Evolutionary conservation across 2,329 filamentous ascomycete species (phyloP).

Genomic region (Mycogone perniciosa): DNA sequence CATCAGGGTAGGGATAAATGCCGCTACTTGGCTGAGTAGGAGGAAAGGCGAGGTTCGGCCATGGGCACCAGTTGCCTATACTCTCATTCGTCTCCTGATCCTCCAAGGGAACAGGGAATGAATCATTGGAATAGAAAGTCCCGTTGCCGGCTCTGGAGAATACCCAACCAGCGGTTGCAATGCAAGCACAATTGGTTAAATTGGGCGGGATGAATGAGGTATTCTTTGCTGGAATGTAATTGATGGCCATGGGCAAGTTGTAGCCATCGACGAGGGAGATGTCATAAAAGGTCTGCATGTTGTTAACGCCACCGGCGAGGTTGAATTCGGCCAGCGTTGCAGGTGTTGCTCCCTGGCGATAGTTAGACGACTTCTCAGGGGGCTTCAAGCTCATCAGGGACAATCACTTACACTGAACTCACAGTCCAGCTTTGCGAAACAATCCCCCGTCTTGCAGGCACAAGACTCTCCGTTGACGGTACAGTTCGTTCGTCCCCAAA

Average conservation of each 20-base stretch:
- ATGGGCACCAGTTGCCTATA: conserved; percentile 70
- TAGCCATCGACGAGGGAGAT: conserved; percentile 82
- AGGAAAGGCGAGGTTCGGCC: conserved; percentile 63
- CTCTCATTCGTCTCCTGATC: conserved; percentile 47
- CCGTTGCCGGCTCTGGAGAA: conserved; percentile 49
- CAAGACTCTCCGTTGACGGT: conserved; percentile 62
- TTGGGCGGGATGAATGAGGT: conserved; percentile 65
- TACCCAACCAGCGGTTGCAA: conserved; percentile 61
- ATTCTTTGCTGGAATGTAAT: conserved; percentile 55
- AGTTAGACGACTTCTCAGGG: not conserved
- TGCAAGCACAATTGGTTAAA: conserved; percentile 69
- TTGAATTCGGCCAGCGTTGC: conserved; percentile 78
- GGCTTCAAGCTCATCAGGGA: not conserved
- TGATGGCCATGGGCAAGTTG: conserved; percentile 65
- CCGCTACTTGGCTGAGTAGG: conserved; percentile 67
- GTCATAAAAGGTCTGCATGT: conserved; percentile 70
- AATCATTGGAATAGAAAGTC: conserved; percentile 55
- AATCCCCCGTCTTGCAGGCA: conserved; percentile 71
- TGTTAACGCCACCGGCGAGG: conserved; percentile 56
- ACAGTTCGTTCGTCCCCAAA: conserved; percentile 83
- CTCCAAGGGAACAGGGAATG: conserved; percentile 64
- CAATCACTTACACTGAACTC: conserved; percentile 53
- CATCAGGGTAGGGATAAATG: conserved; percentile 75
- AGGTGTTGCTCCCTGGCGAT: conserved; percentile 59
- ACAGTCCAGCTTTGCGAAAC: conserved; percentile 63